Base-by-base conservation (phyloP, 768 basidiomycete species). In the Leccinum uliginosum region DNA sequence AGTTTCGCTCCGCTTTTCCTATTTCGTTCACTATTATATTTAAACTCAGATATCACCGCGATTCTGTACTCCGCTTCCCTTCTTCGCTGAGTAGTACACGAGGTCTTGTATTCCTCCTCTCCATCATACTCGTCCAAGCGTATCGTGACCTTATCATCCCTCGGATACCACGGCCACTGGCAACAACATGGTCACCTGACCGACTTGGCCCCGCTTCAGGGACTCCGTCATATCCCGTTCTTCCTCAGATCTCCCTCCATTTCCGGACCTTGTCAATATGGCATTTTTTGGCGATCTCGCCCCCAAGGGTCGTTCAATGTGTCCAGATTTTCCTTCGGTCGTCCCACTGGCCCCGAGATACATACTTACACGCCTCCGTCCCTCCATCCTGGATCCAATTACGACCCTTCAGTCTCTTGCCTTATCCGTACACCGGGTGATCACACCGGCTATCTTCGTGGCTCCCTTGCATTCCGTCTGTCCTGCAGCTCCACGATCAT, bases 1-100 rank as follows among this genome's bases (percentile, higher is more conserved):
- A 57, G 64, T 74, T 60, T 72, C 59, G 63, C 62, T 71, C 72
- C 72, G 71, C 58, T 60, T 53, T 66, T 48, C 61, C 65, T 51
- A 30, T 56, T 64, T 59, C 26, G 61, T 32, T 29, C 30, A 10
- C 45, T 24, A 10, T 48, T 43, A 2, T n/a, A 4, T 72, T 67
- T 0, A 60, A 30, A 51, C 70, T 53, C 70, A 56, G 71, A 35
- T 0, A 58, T 50, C 70, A 67, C 70, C 63, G 70, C 70, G 70
- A 71, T 24, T 23, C 19, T 50, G 12, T 4, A 8, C 55, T 53
- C 49, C 40, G 54, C 59, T 59, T 29, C 52, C 26, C 50, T 17
- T 10, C 35, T 54, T 70, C 68, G 67, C 69, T 64, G 64, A 56
- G 60, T 56, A 15, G 27, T 15, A 30, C 55, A 23, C 47, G 44